These are phyloP conservation scores for Dothistroma septosporum DNA, from an alignment of 2,329 filamentous ascomycete species.

Conservation along the genomic window DNA sequence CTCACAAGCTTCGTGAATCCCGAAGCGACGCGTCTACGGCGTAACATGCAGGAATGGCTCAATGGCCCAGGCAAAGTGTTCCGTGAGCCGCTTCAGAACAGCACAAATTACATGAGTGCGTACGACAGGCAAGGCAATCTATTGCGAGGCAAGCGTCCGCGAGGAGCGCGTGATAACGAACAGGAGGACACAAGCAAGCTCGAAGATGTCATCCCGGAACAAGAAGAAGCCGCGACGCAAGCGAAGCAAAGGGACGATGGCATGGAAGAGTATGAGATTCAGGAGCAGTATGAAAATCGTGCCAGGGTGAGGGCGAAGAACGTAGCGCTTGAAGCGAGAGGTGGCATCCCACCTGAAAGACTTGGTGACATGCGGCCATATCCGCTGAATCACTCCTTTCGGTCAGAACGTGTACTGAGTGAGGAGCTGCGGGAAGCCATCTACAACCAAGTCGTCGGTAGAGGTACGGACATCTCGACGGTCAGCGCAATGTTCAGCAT, in stretches of 20 bases:
- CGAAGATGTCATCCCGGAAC: slow-evolving; percentile 26
- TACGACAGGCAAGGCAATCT: slow-evolving; percentile 51
- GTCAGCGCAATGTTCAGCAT: slow-evolving; percentile 74
- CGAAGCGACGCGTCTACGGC: slow-evolving; percentile 47
- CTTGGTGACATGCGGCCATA: slow-evolving; percentile 55
- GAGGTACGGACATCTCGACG: slow-evolving; percentile 65
- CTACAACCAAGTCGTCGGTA: slow-evolving; percentile 62
- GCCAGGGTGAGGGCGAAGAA: slow-evolving; percentile 19
- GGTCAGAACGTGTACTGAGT: slow-evolving; percentile 67
- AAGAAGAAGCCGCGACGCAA: slow-evolving; percentile 27
- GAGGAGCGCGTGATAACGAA: slow-evolving; percentile 20
- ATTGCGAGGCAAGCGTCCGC: slow-evolving; percentile 33
- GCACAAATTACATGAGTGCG: slow-evolving; percentile 54
- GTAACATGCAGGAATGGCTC: slow-evolving; percentile 58
- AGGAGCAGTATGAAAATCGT: slow-evolving; percentile 14
- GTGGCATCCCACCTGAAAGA: slow-evolving; percentile 28
- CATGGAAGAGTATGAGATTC: slow-evolving; percentile 22
- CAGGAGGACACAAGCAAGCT: slow-evolving; percentile 13
- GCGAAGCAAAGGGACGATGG: slow-evolving; percentile 23
- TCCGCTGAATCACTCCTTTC: slow-evolving; percentile 67
- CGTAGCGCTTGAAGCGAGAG: slow-evolving; percentile 20
- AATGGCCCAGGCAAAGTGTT: slow-evolving; percentile 51
- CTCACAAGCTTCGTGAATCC: slow-evolving; percentile 8
- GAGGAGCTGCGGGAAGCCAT: slow-evolving; percentile 70
- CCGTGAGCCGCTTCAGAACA: slow-evolving; percentile 45